Conservation (phyloP, 371 early-diverging fungal genomes). For the Rhizomucor pusillus region DNA sequence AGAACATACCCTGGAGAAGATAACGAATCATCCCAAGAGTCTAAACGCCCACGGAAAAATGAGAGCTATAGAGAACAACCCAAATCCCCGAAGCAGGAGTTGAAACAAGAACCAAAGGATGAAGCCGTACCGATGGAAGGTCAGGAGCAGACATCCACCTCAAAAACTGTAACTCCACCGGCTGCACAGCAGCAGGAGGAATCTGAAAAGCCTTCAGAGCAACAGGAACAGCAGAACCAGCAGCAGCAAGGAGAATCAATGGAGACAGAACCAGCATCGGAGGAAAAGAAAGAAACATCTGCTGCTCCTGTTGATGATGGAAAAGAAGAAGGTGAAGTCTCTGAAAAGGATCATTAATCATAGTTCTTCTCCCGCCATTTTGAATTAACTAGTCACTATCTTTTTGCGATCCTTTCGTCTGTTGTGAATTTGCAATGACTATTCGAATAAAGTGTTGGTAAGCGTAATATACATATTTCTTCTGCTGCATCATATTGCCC, state of each 20-base stretch:
- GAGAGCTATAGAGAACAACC: slow-evolving; percentile 3
- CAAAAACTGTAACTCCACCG: background rate
- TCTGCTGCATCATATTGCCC: too few species aligned
- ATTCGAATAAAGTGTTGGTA: too few species aligned
- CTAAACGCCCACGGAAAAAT: slow-evolving; percentile 8
- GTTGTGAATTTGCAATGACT: too few species aligned
- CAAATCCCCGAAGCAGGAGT: background rate
- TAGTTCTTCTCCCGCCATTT: too few species aligned
- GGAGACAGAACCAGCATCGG: background rate
- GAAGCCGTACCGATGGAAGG: too few species aligned
- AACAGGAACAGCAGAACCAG: background rate
- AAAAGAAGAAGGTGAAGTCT: slow-evolving; percentile 18
- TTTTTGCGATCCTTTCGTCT: too few species aligned
- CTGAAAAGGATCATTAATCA: slow-evolving; percentile 5
- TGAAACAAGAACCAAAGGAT: background rate
- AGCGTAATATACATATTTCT: too few species aligned
- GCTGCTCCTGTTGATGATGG: slow-evolving; percentile 7
- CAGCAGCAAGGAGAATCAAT: background rate
- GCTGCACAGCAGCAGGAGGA: background rate
- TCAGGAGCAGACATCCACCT: background rate
- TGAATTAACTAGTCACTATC: too few species aligned
- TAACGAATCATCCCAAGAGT: slow-evolving; percentile 1
- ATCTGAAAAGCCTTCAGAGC: background rate
- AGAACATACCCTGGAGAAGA: slow-evolving; percentile 14
- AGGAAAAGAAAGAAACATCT: background rate